A percentile compares a stretch with the other conserved stretches of the same genome.
Conservation (phyloP, 192 early-diverging fungal genomes). For the Kickxella alabastrina region DNA sequence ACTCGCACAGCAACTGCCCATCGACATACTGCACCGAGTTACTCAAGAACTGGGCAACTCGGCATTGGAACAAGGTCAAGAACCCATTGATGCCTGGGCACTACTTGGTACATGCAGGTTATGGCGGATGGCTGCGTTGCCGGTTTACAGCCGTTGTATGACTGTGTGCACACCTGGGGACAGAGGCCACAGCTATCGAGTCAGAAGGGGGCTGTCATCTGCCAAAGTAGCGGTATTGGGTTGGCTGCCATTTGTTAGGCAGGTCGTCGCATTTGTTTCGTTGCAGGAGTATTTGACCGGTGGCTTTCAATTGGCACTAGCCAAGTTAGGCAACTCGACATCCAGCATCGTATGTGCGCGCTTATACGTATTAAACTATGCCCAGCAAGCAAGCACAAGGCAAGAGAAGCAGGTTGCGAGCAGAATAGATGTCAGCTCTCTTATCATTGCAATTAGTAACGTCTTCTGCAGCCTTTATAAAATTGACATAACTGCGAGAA, state of each 20-base stretch:
- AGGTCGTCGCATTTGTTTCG: conserved; percentile 1
- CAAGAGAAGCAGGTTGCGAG: too few species aligned
- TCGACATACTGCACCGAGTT: conserved; percentile 13
- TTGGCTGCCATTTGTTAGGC: conserved; percentile 14
- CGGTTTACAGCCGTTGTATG: conserved; percentile 16
- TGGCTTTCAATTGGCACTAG: too few species aligned
- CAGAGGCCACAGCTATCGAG: conserved; percentile 11
- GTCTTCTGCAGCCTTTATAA: conserved; percentile 6
- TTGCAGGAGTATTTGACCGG: too few species aligned
- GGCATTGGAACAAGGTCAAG: not conserved
- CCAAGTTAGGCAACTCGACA: too few species aligned
- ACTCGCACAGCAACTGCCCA: conserved; percentile 8
- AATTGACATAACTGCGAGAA: conserved; percentile 13
- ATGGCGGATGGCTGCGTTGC: conserved; percentile 22
- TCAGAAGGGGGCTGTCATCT: conserved; percentile 16
- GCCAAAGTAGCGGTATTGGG: conserved; percentile 15
- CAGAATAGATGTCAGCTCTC: conserved; percentile 1
- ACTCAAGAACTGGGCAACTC: not conserved
- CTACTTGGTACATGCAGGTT: conserved; percentile 12
- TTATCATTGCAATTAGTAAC: conserved; percentile 2
- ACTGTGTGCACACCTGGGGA: conserved; percentile 8
- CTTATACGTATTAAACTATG: too few species aligned
- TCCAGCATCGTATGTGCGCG: too few species aligned
- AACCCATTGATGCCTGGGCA: conserved; percentile 9
- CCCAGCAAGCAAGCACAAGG: too few species aligned